A percentile compares a stretch with the other conserved stretches of the same genome.
Evolutionary conservation across 2,329 filamentous ascomycete species (phyloP).

Genomic region (Hypoxylon sp.): DNA sequence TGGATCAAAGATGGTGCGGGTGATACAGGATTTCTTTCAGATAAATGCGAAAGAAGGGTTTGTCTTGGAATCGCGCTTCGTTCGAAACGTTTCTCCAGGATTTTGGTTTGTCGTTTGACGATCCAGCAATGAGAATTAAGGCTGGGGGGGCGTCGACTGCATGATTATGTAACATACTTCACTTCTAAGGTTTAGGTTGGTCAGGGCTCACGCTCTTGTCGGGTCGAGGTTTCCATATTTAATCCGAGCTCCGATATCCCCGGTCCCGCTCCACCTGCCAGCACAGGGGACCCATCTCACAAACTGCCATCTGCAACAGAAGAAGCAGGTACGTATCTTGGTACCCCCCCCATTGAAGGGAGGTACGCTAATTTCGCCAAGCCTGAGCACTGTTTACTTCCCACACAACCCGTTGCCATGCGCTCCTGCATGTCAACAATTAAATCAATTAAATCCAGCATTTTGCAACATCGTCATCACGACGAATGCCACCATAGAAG

Average conservation of each 20-base stretch:
- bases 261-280: neutral
- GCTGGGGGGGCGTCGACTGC: neutral
- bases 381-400: constrained; percentile 41
- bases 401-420: constrained; percentile 47
- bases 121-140: constrained; percentile 13
- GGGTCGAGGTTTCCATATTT: neutral
- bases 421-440: constrained; percentile 48
- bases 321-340: constrained; percentile 3
- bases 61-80: constrained; percentile 12
- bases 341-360: neutral
- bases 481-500: constrained; percentile 24
- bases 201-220: neutral
- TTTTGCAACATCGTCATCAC: constrained; percentile 34
- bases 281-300: neutral
- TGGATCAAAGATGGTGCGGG: constrained; percentile 30
- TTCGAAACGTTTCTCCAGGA: constrained; percentile 21
- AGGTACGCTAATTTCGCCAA: constrained; percentile 28
- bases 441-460: constrained; percentile 13
- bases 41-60: constrained; percentile 26
- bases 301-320: neutral
- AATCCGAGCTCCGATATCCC: constrained; percentile 7
- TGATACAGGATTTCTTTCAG: constrained; percentile 26
- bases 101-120: constrained; percentile 24
- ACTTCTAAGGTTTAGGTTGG: neutral
- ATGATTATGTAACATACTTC: constrained; percentile 18